A percentile compares a stretch with the other conserved stretches of the same genome.
Evolutionary conservation across 352 stramenopile genomes (phyloP).

Genomic region (Aphanomyces stellatus): DNA sequence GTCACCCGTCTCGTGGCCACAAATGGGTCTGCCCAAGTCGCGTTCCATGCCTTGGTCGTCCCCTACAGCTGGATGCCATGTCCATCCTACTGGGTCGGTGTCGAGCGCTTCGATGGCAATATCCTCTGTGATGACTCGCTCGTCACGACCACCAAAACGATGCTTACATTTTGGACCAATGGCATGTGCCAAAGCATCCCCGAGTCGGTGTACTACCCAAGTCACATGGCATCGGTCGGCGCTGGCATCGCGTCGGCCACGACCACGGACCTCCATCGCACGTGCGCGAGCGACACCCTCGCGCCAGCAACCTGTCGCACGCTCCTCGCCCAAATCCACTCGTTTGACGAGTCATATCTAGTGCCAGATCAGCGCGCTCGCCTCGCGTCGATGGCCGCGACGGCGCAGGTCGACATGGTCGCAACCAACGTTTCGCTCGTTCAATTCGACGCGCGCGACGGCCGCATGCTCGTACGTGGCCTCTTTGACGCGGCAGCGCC

Average conservation of each 20-base stretch:
- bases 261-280: not conserved
- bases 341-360: not conserved
- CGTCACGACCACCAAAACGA: not conserved
- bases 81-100: not conserved
- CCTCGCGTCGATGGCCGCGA: not conserved
- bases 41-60: not conserved
- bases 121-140: not conserved
- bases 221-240: not conserved
- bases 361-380: not conserved
- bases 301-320: not conserved
- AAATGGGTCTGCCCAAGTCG: not conserved
- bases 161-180: not conserved
- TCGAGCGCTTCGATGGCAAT: not conserved
- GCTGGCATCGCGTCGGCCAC: not conserved
- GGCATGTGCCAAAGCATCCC: not conserved
- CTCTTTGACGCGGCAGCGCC: not conserved
- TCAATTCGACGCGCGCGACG: not conserved
- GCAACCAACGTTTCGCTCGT: not conserved
- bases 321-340: not conserved
- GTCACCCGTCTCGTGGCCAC: not conserved
- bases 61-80: not conserved
- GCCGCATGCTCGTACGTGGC: not conserved
- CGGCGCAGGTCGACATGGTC: not conserved
- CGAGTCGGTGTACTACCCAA: not conserved
- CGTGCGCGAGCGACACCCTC: not conserved